Evolutionary conservation across 2,329 filamentous ascomycete genomes (phyloP), one percentile per base, ranked within the genome.

Genomic region (Fusarium armeniacum): DNA sequence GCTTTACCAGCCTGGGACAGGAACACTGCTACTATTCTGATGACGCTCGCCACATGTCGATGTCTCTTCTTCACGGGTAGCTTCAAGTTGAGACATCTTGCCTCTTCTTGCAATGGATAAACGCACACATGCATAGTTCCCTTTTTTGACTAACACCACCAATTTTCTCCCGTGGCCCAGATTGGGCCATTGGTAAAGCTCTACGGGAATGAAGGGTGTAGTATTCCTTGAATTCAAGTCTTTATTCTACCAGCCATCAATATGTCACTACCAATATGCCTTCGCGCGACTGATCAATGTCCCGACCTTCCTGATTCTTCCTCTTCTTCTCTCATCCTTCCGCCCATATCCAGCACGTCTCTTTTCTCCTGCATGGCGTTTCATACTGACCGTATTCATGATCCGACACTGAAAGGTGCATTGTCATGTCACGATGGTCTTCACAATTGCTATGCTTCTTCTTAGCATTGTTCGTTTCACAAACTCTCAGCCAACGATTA

Each of bases 401-500:
- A 73, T 58, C 36, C 45, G 62, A 66, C 67, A 70, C 59, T 73
- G 57, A 66, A 63, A 43, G 45, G 67, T 65, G 69, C 69, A 58
- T 59, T 55, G 62, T 44, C 64, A 58, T 70, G 72, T 70, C 65
- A 70, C 58, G 63, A 78, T 81, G 80, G 72, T 75, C 59, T 72
- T 76, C 56, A 58, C 73, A 57, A 72, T 70, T 58, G 58, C 67
- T 65, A 53, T 75, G 73, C 62, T 70, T 63, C 54, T 73, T 63
- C 65, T 81, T 47, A 62, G 74, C 36, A 63, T 81, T 58, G 40
- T 76, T 41, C 69, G 67, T 30, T 69, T 80, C 35, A 77, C 76
- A n/a, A 69, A 62, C 38, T 78, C 81, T 54, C 75, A 78, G 20
- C 86, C 86, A 13, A 74, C 78, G 26, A 75, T 84, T 49, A 81